Conservation (phyloP, 2,329 filamentous ascomycete species). For the Fusarium zealandicum region DNA sequence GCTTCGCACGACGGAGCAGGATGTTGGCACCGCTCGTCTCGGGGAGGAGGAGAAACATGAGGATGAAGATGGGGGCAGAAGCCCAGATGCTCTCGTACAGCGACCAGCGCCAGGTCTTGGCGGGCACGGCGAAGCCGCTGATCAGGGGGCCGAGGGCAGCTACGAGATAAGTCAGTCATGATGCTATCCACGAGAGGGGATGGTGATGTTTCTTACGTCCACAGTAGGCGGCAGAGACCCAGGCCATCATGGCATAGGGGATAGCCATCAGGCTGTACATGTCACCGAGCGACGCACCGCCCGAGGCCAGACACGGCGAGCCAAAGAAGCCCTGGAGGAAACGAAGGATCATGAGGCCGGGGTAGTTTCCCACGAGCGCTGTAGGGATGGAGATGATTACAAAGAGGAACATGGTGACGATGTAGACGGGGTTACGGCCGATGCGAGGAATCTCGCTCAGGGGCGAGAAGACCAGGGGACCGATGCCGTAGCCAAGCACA, state of each 20-base stretch:
- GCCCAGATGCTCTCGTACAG: constrained; percentile 70
- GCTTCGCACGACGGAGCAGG: constrained; percentile 65
- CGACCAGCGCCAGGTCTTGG: constrained; percentile 69
- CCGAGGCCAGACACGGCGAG: constrained; percentile 68
- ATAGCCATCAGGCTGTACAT: constrained; percentile 63
- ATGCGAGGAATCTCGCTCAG: constrained; percentile 71
- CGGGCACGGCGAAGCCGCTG: constrained; percentile 65
- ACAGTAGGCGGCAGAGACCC: constrained; percentile 62
- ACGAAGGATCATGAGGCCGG: constrained; percentile 68
- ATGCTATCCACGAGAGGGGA: constrained; percentile 48
- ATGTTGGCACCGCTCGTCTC: constrained; percentile 69
- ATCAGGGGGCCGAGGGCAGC: constrained; percentile 67
- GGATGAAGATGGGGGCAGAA: constrained; percentile 63
- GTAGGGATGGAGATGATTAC: constrained; percentile 71
- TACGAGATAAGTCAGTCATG: constrained; percentile 32
- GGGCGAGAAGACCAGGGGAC: constrained; percentile 71
- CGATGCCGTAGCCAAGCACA: constrained; percentile 69
- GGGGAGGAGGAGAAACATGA: constrained; percentile 68
- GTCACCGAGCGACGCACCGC: constrained; percentile 59
- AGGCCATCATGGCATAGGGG: constrained; percentile 65
- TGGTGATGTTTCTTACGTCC: constrained; percentile 45
- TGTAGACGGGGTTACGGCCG: constrained; percentile 73
- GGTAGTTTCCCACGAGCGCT: constrained; percentile 67
- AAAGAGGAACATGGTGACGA: constrained; percentile 72
- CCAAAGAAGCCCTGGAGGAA: constrained; percentile 73